Base-by-base conservation (phyloP, 73 alveolate genomes). In the Paramecium tetraurelia region DNA sequence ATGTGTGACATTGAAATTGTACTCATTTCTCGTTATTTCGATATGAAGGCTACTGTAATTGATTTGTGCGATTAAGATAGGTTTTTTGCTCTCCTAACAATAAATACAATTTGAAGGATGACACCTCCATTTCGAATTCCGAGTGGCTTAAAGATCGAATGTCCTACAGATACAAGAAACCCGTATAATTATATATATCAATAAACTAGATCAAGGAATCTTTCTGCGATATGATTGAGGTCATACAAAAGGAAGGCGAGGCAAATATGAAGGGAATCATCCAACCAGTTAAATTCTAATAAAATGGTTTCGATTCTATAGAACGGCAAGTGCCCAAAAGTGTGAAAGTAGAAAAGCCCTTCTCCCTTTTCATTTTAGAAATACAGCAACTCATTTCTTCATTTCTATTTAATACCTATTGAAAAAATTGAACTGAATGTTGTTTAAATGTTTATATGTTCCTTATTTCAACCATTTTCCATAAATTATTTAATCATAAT, bases 1-100 rank as follows among this genome's bases (percentile, higher is more conserved):
- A n/a, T 76, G 10, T 76, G 89, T 76, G 89, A 76, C 41, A 43
- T 76, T 33, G 89, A 76, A 58, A 76, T 76, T 16, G 44, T 76
- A 7, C 63, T 76, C 7, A 76, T 76, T 24, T 76, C 89, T 40
- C 40, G 89, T 24, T 76, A 76, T 41, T 76, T 76, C 29, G 89
- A 76, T 41, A 76, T 76, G 21, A 76, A 76, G 24, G 58, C 86
- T 7, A 29, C 12, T 33, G 86, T 70, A 70, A 46, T 9, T 46
- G 20, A 46, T 46, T 0, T 5, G 24, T 22, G 58, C 33, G 14
- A 70, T 33, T 8, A n/a, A 76, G 11, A 2, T 76, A 76, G 69
- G 89, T 76, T 1, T 76, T 76, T 41, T 76, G 89, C 41, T 58
- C 89, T 11, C 89, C 89, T 20, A 76, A 76, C 46, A 76, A 22